Evolutionary conservation across 148 eudicot species (phyloP), one percentile per base, ranked within the genome.

Genomic region (Dysphania ambrosioides): DNA sequence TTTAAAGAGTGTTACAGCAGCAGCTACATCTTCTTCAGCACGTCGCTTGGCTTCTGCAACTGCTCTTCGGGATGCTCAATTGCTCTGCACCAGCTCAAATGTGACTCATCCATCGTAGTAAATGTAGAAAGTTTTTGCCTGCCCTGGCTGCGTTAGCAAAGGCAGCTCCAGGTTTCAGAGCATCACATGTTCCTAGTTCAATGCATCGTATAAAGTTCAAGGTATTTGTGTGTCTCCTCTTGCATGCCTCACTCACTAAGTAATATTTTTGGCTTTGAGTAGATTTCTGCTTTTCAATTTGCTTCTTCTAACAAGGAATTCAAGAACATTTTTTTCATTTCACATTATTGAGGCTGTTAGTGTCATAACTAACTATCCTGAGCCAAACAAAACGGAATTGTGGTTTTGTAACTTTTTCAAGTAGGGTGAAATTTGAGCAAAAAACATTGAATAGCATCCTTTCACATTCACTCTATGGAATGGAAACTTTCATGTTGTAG

Each of bases 201-300:
- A 24, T n/a, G 19, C 38, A 64, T 63, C 75, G 27, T 64, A 71
- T 77, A 71, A 71, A 71, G 55, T 77, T 69, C 75, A 63, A 77
- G 80, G 80, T 71, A 71, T 55, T 51, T 53, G 36, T 71, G n/a
- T 49, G 44, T 8, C 35, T 23, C 8, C 38, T 60, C 71, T 73
- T 61, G 55, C n/a, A 8, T 61, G 2, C 13, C 0, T 24, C 27
- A 29, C 15, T 55, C 61, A n/a, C 9, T 8, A 61, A 12, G 11
- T 18, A 6, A 19, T 26, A 6, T 10, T 19, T 36, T 40, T 72
- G 75, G 12, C 57, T n/a, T 12, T 30, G 67, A 30, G 11, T 61
- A 44, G 23, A 2, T 8, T 27, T 23, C 31, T 23, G 27, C 24
- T 24, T 47, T 47, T 47, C 10, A 15, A 6, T n/a, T 61, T 47